phyloP scores from a whole-genome alignment of 2,329 filamentous ascomycete genomes.

The Akanthomyces muscarius region DNA sequence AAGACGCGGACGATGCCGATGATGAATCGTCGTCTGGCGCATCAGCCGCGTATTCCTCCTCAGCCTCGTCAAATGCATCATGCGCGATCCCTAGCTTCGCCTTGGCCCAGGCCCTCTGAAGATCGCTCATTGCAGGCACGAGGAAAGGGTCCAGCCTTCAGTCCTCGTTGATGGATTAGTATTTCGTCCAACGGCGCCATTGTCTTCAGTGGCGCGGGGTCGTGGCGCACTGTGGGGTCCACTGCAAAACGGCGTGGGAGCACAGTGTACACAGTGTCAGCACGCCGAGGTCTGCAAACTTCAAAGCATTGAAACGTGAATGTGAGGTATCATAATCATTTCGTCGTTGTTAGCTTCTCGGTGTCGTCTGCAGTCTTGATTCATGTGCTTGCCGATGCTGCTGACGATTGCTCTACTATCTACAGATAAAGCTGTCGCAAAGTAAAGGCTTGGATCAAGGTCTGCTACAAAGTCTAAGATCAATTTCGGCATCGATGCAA shows the following conservation, averaged over 20 bases:
- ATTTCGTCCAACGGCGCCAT: background rate
- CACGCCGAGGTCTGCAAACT: background rate
- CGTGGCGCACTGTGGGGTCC: slow-evolving; percentile 11
- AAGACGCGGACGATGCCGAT: slow-evolving; percentile 59
- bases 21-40: slow-evolving; percentile 61
- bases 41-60: slow-evolving; percentile 48
- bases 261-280: slow-evolving; percentile 3
- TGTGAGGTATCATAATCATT: background rate
- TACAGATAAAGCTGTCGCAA: too few species aligned
- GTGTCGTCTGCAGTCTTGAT: too few species aligned
- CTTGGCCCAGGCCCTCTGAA: slow-evolving; percentile 75
- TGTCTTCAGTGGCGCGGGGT: slow-evolving; percentile 1
- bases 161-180: slow-evolving; percentile 6
- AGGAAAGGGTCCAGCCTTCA: slow-evolving; percentile 13
- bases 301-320: background rate
- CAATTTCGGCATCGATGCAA: too few species aligned
- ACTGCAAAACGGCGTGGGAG: background rate
- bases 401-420: too few species aligned
- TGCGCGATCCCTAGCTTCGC: slow-evolving; percentile 61
- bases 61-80: slow-evolving; percentile 48
- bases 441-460: too few species aligned
- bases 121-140: slow-evolving; percentile 63
- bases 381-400: too few species aligned
- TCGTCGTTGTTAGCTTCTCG: too few species aligned
- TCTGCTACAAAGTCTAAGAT: too few species aligned